phyloP scores from a whole-genome alignment of 305 asterid species.

The Petunia hybrid region DNA sequence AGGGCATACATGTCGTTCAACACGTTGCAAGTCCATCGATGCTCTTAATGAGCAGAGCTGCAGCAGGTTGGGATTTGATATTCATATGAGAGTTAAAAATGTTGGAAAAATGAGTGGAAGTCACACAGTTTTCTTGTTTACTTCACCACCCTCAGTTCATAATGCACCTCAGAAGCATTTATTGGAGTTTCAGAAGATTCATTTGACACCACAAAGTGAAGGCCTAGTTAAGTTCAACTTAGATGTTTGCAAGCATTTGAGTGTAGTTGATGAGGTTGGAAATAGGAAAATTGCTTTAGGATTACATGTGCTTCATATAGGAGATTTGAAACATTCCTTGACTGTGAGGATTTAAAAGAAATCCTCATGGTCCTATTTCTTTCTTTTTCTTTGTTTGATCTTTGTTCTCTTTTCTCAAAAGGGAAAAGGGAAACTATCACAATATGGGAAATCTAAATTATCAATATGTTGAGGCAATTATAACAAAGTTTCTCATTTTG shows the following conservation, averaged over 20 bases:
- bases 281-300: slow-evolving; percentile 37
- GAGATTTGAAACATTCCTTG: slow-evolving; percentile 49
- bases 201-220: slow-evolving; percentile 19
- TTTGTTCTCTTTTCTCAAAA: slow-evolving; percentile 14
- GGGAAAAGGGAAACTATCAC: not conserved
- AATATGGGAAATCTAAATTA: not conserved
- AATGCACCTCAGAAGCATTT: slow-evolving; percentile 39
- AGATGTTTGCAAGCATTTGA: slow-evolving; percentile 40
- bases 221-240: slow-evolving; percentile 29
- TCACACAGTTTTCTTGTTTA: slow-evolving; percentile 36
- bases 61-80: slow-evolving; percentile 25
- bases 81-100: slow-evolving; percentile 35
- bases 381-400: not conserved
- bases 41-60: slow-evolving; percentile 42
- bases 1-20: slow-evolving; percentile 57
- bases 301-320: slow-evolving; percentile 35
- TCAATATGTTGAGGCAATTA: slow-evolving; percentile 32
- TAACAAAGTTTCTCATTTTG: slow-evolving; percentile 30
- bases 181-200: slow-evolving; percentile 36
- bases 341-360: slow-evolving; percentile 52
- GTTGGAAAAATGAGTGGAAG: slow-evolving; percentile 34
- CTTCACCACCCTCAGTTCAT: slow-evolving; percentile 37
- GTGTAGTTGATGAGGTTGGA: slow-evolving; percentile 40
- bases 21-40: slow-evolving; percentile 54
- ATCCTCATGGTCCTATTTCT: slow-evolving; percentile 29